Base-by-base conservation (phyloP, 1,284 basidiomycete species). In the Trametes versicolor region DNA sequence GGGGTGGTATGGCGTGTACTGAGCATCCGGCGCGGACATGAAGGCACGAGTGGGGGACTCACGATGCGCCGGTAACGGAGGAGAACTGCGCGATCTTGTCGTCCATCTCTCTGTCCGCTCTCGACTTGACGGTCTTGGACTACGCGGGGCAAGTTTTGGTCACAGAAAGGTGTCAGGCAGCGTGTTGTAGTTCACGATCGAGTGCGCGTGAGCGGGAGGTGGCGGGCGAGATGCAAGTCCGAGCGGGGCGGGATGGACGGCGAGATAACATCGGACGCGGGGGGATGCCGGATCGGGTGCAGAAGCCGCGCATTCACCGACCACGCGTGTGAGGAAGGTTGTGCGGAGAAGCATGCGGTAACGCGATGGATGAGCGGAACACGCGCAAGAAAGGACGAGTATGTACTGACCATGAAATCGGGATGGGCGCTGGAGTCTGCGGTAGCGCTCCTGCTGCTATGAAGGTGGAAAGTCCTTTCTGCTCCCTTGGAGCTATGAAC, bases 1-100 rank as follows among this genome's bases (percentile, higher is more conserved):
- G 72, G n/a, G 17, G 25, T n/a, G 13, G 8, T 8, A 15, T 32
- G 19, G 27, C 59, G 48, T 9, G 15, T 6, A 39, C 5, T n/a
- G 50, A 21, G 29, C 4, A 15, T 55, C 17, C 23, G 23, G 34
- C 19, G 8, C 12, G 3, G 21, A 37, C n/a, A n/a, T 25, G 69
- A 73, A 71, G 63, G 34, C 34, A 51, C 48, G 32, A 21, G 52
- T 50, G 32, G n/a, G 63, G n/a, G 25, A 86, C 90, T 79, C 79
- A 93, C 92, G 88, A 83, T 63, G 88, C 82, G 63, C 89, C 87
- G 15, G 91, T 93, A 23, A 93, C 82, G 34, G 77, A 75, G 66
- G 84, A 84, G 75, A 93, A 93, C 69, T 91, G 87, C 1, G 78
- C 77, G 66, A 90, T 79, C 60, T 80, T 80, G 56, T 80, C 81